Conservation (phyloP, 371 early-diverging fungal genomes). For the Mortierella sp. region DNA sequence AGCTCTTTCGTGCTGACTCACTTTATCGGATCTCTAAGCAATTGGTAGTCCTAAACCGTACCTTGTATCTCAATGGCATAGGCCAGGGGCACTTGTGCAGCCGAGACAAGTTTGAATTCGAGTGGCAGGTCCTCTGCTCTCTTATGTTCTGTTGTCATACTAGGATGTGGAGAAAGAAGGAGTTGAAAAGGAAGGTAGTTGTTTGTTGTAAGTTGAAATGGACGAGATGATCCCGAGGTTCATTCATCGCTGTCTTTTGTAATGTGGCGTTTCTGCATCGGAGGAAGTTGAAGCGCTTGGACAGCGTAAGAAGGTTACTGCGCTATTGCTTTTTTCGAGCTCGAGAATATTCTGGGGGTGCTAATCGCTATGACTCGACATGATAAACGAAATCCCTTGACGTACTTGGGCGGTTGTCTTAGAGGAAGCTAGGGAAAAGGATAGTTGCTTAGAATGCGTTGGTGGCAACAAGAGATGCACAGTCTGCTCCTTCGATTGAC, state of each 20-base stretch:
- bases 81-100: not conserved
- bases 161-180: not conserved
- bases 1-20: not conserved
- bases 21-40: not conserved
- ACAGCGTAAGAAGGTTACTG: not conserved
- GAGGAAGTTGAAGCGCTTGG: not conserved
- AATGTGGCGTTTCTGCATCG: not conserved
- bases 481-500: not conserved
- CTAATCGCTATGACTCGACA: not conserved
- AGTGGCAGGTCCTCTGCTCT: not conserved
- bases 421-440: not conserved
- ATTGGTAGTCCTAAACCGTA: not conserved
- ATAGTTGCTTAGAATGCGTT: not conserved
- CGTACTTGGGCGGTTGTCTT: not conserved
- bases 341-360: not conserved
- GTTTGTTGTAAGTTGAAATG: not conserved
- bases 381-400: not conserved
- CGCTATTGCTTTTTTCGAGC: not conserved
- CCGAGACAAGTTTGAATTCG: slow-evolving; percentile 10
- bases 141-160: not conserved
- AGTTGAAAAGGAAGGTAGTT: not conserved
- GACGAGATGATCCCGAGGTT: not conserved
- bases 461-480: not conserved
- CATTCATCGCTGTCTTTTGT: not conserved
- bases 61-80: slow-evolving; percentile 22